These are phyloP conservation scores for Volvox carteri DNA, from an alignment of 163 green algal species.

Conservation along the genomic window DNA sequence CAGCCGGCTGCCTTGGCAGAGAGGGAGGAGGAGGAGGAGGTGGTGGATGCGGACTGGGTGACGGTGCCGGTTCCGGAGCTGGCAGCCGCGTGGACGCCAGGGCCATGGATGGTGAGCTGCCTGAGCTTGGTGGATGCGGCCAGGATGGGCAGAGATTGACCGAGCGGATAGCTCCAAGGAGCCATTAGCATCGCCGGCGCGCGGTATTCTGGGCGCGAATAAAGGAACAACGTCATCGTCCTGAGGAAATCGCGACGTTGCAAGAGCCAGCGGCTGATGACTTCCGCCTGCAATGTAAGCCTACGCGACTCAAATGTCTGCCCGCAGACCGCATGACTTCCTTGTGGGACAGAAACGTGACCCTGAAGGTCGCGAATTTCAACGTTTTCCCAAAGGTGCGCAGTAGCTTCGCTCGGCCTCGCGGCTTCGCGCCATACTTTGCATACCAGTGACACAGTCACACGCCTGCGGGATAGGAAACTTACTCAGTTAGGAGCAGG, in stretches of 20 bases:
- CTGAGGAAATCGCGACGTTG: neutral
- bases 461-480: neutral
- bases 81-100: neutral
- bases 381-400: neutral
- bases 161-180: neutral
- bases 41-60: too few relatives aligned
- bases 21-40: neutral
- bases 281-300: neutral
- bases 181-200: neutral
- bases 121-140: neutral
- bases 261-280: neutral
- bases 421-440: neutral
- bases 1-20: neutral
- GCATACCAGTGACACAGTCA: neutral
- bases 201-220: neutral
- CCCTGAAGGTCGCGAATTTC: neutral
- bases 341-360: neutral
- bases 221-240: neutral
- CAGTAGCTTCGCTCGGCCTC: neutral
- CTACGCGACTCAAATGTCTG: neutral
- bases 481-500: neutral
- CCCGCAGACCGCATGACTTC: neutral
- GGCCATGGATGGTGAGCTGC: neutral
- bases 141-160: neutral
- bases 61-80: neutral